These are phyloP conservation scores for Magnolia kwangsiensis DNA, from an alignment of 164 flowering plant genomes.

Conservation along the genomic window DNA sequence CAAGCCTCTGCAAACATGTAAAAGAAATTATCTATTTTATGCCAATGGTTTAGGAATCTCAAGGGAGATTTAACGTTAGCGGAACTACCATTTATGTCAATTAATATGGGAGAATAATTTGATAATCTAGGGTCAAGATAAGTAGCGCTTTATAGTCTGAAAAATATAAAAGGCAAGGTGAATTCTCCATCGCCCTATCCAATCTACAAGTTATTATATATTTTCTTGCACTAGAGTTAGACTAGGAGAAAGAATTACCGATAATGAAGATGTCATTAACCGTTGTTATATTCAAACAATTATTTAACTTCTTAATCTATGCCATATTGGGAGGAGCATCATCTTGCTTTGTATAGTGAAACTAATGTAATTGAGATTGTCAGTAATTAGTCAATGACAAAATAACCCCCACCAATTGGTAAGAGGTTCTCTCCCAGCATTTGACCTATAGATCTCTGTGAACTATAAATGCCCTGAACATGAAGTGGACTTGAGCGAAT, in stretches of 20 bases:
- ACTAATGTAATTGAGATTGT: background rate
- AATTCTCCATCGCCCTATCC: background rate
- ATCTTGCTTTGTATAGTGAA: background rate
- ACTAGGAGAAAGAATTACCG: background rate
- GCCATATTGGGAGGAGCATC: background rate
- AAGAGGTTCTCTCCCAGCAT: background rate
- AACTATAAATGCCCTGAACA: background rate
- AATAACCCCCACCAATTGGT: background rate
- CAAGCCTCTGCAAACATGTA: no score
- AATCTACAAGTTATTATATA: background rate
- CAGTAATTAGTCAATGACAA: background rate
- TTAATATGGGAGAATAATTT: background rate
- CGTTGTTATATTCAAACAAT: background rate
- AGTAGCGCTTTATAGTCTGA: background rate
- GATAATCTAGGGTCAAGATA: background rate
- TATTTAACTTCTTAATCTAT: background rate
- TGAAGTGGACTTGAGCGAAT: background rate
- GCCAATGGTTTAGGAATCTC: background rate
- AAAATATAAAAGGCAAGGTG: background rate
- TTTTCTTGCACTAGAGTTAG: background rate
- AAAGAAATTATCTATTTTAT: no score
- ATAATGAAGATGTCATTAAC: background rate
- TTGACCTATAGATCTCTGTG: background rate
- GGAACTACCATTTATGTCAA: no score
- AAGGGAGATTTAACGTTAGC: background rate